These are phyloP conservation scores for Leccinellum rugosiceps DNA, from an alignment of 768 basidiomycete genomes.

Conservation along the genomic window DNA sequence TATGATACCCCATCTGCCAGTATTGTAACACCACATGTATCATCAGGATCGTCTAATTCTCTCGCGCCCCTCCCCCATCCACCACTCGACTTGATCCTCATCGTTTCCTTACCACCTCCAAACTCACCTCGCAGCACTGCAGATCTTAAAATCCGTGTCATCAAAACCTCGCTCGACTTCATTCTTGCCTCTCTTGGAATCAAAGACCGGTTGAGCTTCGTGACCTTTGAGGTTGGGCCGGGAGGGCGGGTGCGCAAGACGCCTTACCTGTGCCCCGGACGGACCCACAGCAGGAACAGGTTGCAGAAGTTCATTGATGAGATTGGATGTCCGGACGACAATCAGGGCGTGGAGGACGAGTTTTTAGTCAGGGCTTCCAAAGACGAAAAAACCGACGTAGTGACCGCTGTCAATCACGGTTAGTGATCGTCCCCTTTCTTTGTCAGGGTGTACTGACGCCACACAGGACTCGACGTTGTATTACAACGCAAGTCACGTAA, in stretches of 20 bases:
- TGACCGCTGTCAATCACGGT: constrained; percentile 98
- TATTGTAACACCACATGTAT: constrained; percentile 67
- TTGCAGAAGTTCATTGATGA: constrained; percentile 79
- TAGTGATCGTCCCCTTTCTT: constrained; percentile 7
- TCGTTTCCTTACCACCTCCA: constrained; percentile 81
- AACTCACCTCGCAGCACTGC: constrained; percentile 72
- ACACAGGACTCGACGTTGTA: constrained; percentile 82
- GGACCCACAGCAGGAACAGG: constrained; percentile 62
- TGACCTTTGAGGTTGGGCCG: constrained; percentile 88
- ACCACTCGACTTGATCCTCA: constrained; percentile 87
- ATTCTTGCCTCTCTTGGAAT: constrained; percentile 70
- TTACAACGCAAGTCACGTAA: constrained; percentile 92
- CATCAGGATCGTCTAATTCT: constrained; percentile 74
- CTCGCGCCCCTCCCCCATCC: constrained; percentile 82
- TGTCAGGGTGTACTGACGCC: background rate
- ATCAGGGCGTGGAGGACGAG: constrained; percentile 53
- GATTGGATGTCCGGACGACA: constrained; percentile 43
- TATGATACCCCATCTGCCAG: constrained; percentile 51
- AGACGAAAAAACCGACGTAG: constrained; percentile 96
- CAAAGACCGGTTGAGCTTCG: constrained; percentile 82
- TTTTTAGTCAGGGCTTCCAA: constrained; percentile 69
- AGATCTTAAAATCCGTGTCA: constrained; percentile 82
- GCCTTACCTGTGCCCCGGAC: constrained; percentile 81
- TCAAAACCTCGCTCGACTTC: constrained; percentile 87
- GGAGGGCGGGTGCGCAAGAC: constrained; percentile 86